Evolutionary conservation across 1,284 basidiomycete species (phyloP), one percentile per base, ranked within the genome.

Genomic region (Sporisorium sorghi): DNA sequence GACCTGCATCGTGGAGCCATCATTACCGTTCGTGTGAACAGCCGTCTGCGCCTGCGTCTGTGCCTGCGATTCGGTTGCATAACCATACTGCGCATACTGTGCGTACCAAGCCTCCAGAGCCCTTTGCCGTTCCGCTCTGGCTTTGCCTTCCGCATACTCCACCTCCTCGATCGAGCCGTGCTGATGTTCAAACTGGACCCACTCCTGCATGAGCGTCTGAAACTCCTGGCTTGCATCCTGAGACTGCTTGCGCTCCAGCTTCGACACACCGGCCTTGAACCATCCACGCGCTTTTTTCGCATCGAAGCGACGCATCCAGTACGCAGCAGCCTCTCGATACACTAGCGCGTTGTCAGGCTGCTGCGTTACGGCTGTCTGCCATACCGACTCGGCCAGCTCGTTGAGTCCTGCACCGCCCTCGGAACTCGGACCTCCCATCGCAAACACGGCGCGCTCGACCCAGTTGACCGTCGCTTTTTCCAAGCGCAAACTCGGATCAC

Each of bases 201-300:
- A 97, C 0, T 92, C 91, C 63, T 94, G 92, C 89, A 93, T 93
- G 6, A 98, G 87, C 3, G 90, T 91, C 84, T 97, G 49, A 46
- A 74, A 76, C 56, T 47, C 63, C 6, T 33, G 28, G 7, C 23
- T 52, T 3, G 44, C 60, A 0, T 48, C 50, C 9, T 42, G 57
- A 32, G 54, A 39, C 39, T 67, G 59, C 35, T 47, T 60, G 23
- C 60, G 47, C 39, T 67, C 69, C 32, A 66, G 30, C 56, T 58
- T 71, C 1, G 58, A 59, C n/a, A 68, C 50, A 21, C 72, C 77
- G 4, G 51, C 62, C 49, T 76, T 75, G 62, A 59, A 80, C 46
- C 78, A 49, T 17, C 60, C 56, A 1, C 82, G 58, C 5, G 83
- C 82, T 39, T 79, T 77, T 3, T 42, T 57, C 5, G 65, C 60